Percentiles rank a stretch among this genome's conserved stretches.
These are phyloP conservation scores for Ogataea philodendri DNA, from an alignment of 805 yeast genomes.

Conservation along the genomic window DNA sequence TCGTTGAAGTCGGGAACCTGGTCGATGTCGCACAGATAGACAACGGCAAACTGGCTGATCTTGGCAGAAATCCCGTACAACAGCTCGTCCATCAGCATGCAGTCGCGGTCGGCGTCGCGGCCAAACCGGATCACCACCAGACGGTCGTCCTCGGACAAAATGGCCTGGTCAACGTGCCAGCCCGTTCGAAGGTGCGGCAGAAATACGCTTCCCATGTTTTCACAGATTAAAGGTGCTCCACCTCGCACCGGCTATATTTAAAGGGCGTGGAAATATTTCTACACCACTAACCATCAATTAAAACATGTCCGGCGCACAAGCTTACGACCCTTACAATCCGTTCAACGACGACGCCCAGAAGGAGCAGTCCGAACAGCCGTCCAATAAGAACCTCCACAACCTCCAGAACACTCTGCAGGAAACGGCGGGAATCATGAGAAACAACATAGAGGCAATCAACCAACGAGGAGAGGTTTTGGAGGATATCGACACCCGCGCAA, in stretches of 20 bases:
- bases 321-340: slow-evolving; percentile 37
- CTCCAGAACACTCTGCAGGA: slow-evolving; percentile 45
- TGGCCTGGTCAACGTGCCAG: slow-evolving; percentile 98
- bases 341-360: slow-evolving; percentile 31
- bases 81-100: slow-evolving; percentile 89
- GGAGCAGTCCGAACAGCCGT: slow-evolving; percentile 19
- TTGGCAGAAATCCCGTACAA: slow-evolving; percentile 77
- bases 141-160: slow-evolving; percentile 83
- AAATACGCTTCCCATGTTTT: slow-evolving; percentile 74
- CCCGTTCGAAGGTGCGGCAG: slow-evolving; percentile 80
- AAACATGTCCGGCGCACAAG: slow-evolving; percentile 34
- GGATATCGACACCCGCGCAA: slow-evolving; percentile 89
- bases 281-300: slow-evolving; percentile 4
- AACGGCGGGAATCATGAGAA: slow-evolving; percentile 97
- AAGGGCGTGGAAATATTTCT: not conserved
- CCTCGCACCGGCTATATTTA: not conserved
- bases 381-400: slow-evolving; percentile 28
- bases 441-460: slow-evolving; percentile 92
- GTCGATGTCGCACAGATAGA: slow-evolving; percentile 85
- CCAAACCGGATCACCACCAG: slow-evolving; percentile 90
- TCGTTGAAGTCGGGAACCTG: slow-evolving; percentile 87
- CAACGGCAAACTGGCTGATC: slow-evolving; percentile 81
- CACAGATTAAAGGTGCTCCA: slow-evolving; percentile 1
- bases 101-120: slow-evolving; percentile 66
- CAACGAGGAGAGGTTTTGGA: slow-evolving; percentile 94